Percentiles rank a stretch among this genome's conserved stretches.
Conservation (phyloP, 169 alveolate genomes). For the Babesia bovis region DNA sequence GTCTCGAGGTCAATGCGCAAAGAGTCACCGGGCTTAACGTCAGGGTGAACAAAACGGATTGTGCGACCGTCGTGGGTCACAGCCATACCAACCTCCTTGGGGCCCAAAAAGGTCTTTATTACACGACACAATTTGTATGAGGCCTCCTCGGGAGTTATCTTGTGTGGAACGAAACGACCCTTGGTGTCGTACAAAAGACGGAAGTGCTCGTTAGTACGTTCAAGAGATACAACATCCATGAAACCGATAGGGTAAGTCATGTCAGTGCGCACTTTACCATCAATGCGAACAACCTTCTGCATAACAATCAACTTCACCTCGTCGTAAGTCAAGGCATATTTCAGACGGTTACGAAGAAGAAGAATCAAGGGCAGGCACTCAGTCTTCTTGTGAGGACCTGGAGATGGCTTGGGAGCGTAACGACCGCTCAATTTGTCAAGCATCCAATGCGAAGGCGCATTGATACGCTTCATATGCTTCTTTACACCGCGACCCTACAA, state of each 20-base stretch:
- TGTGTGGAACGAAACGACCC: conserved; percentile 96
- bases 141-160: conserved; percentile 94
- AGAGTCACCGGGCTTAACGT: conserved; percentile 95
- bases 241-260: conserved; percentile 97
- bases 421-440: conserved; percentile 95
- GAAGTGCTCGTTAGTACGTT: conserved; percentile 92
- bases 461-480: conserved; percentile 98
- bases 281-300: conserved; percentile 94
- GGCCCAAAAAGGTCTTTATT: conserved; percentile 90
- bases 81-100: conserved; percentile 94
- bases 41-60: conserved; percentile 97
- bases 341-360: conserved; percentile 92
- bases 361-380: conserved; percentile 95
- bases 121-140: conserved; percentile 95
- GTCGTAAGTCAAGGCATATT: conserved; percentile 90
- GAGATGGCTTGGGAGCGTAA: conserved; percentile 88
- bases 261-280: conserved; percentile 96
- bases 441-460: conserved; percentile 99
- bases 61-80: conserved; percentile 99
- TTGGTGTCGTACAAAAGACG: conserved; percentile 96
- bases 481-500: conserved; percentile 97
- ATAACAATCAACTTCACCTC: conserved; percentile 94
- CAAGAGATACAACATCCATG: conserved; percentile 94
- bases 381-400: conserved; percentile 97
- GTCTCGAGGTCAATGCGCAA: conserved; percentile 92